Evolutionary conservation across 768 basidiomycete genomes (phyloP).

Genomic region (Lentinula boryana): DNA sequence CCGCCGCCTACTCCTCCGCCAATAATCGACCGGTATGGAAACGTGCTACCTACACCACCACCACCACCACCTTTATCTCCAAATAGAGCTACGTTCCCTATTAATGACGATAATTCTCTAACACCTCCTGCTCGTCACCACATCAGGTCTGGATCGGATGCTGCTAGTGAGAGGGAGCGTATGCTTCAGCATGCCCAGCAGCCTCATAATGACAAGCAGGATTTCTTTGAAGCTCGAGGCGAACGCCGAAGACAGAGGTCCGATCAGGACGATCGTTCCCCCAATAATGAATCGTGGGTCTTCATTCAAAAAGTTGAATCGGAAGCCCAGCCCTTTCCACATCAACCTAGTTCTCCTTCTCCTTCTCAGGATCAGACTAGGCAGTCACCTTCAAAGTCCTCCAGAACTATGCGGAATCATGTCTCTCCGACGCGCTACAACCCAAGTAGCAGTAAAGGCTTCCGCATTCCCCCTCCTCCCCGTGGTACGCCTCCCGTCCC

Average conservation of each 20-base stretch:
- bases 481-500: constrained; percentile 34
- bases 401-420: constrained; percentile 23
- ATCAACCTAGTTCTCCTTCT: constrained; percentile 22
- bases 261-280: constrained; percentile 4
- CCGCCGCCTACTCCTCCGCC: constrained; percentile 27
- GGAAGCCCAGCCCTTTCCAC: neutral
- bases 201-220: constrained; percentile 23
- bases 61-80: constrained; percentile 44
- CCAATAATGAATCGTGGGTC: constrained; percentile 8
- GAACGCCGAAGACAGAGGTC: constrained; percentile 11
- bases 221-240: constrained; percentile 23
- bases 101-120: constrained; percentile 31
- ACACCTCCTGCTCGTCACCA: constrained; percentile 29
- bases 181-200: constrained; percentile 27
- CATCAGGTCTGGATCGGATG: constrained; percentile 45
- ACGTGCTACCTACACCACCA: constrained; percentile 20
- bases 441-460: constrained; percentile 12
- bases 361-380: constrained; percentile 23
- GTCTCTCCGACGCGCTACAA: constrained; percentile 23
- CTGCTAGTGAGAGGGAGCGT: constrained; percentile 42
- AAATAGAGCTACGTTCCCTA: constrained; percentile 30
- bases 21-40: constrained; percentile 26
- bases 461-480: constrained; percentile 24
- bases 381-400: constrained; percentile 15
- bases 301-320: neutral